Evolutionary conservation across 1,284 basidiomycete genomes (phyloP).

Genomic region (Tetrapyrgos nigripes): DNA sequence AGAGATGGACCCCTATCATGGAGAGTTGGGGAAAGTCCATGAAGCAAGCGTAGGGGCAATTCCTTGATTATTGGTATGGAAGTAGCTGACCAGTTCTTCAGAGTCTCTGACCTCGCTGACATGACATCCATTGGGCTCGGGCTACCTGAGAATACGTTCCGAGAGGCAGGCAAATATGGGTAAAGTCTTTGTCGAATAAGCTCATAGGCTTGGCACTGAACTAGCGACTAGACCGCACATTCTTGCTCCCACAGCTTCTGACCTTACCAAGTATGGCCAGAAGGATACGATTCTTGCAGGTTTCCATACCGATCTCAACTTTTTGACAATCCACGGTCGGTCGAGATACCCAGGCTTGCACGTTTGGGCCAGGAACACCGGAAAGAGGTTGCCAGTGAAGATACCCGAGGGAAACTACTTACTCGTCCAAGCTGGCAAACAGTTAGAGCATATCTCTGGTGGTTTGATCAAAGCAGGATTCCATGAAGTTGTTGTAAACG

Average conservation of each 20-base stretch:
- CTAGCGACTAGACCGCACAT: conserved; percentile 72
- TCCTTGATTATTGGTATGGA: not conserved
- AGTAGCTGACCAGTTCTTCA: conserved; percentile 34
- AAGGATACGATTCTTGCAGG: conserved; percentile 87
- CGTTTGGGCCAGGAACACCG: conserved; percentile 92
- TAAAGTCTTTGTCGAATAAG: conserved; percentile 37
- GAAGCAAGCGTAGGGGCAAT: conserved; percentile 81
- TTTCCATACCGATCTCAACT: conserved; percentile 88
- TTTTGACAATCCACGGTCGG: conserved; percentile 89
- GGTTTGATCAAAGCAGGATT: conserved; percentile 91
- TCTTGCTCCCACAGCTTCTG: conserved; percentile 90
- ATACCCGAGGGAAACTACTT: conserved; percentile 80
- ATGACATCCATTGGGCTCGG: conserved; percentile 87
- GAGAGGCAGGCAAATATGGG: conserved; percentile 84
- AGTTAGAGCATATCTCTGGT: conserved; percentile 88
- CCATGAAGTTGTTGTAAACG: conserved; percentile 91
- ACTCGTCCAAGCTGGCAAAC: conserved; percentile 90
- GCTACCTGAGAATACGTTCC: conserved; percentile 69
- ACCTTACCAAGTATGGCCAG: conserved; percentile 79
- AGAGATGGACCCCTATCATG: conserved; percentile 73
- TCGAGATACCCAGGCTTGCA: conserved; percentile 86
- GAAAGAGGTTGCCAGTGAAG: conserved; percentile 84
- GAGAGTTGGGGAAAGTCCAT: conserved; percentile 86
- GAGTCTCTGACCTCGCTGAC: conserved; percentile 80
- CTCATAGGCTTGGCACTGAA: not conserved